Evolutionary conservation across 768 basidiomycete genomes (phyloP), one percentile per base, ranked within the genome.

Genomic region (Naganishia kalamii): DNA sequence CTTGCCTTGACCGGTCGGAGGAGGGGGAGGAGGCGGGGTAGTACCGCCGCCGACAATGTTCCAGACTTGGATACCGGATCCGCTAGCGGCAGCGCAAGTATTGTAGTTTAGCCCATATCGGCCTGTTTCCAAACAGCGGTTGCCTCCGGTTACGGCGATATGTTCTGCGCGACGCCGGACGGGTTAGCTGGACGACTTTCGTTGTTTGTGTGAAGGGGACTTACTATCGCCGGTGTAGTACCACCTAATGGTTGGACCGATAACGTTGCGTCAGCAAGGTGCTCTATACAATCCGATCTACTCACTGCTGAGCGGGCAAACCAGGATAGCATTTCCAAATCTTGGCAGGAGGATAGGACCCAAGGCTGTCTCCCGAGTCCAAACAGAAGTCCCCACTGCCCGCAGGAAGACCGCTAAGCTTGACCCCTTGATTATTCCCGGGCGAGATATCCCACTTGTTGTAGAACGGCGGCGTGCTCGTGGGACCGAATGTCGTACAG

Each of bases 371-470:
- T 35, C 51, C 51, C 17, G 51, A 29, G 51, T 52, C 51, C 2
- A 52, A 32, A 35, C 51, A 52, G 32, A 52, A 52, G n/a, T 52
- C 51, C 6, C 51, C 51, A 13, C 51, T 52, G 13, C 51, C 51
- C 30, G 51, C 29, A 11, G 32, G 51, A 12, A 52, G 32, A 35
- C 51, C 51, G 32, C 51, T 52, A 21, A 52, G 51, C 19, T 32
- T 52, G 13, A 52, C 51, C 13, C 30, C 51, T 21, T 33, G 51
- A 32, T 52, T 52, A 32, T 52, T 52, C 12, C 51, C 51, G 4
- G 51, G 51, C 21, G 32, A 10, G n/a, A 52, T 52, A n/a, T 52
- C 51, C 51, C 51, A 52, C 51, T 52, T 52, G 51, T 52, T 35
- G 51, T 52, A 52, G 32, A 52, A 52, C n/a, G 11, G 29, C 21